Percentiles rank a stretch among this genome's conserved stretches.
These are phyloP conservation scores for Kregervanrija pseudodelftensis DNA, from an alignment of 805 yeast species.

Conservation along the genomic window DNA sequence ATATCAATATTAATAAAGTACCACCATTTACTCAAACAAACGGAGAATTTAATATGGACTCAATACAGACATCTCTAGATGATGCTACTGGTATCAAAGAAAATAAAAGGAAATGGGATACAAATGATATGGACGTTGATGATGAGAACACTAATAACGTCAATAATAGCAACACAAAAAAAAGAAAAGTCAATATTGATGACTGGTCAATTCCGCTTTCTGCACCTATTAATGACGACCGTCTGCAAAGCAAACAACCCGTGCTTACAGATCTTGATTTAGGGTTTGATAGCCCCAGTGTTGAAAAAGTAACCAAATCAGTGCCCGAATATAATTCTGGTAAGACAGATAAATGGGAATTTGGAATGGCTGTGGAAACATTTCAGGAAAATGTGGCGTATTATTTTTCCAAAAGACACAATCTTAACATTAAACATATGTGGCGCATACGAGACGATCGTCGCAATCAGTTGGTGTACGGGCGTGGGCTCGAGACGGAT, in stretches of 20 bases:
- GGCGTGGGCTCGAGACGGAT: no score
- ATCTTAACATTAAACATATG: no score
- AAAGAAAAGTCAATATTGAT: no score
- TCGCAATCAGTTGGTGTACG: no score
- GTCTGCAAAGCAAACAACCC: conserved; percentile 11
- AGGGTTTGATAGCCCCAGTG: conserved; percentile 8
- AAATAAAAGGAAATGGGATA: background rate
- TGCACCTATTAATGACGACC: conserved; percentile 14
- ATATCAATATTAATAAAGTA: conserved; percentile 11
- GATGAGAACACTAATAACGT: background rate
- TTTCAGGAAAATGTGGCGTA: no score
- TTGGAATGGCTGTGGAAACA: no score
- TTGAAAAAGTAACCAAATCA: conserved; percentile 1
- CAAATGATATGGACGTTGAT: background rate
- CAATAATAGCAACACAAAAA: background rate
- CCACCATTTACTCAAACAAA: conserved; percentile 26
- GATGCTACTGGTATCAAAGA: background rate
- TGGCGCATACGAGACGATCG: no score
- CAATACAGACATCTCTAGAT: conserved; percentile 15
- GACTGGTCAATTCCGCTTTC: conserved; percentile 15
- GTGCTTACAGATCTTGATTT: conserved; percentile 13
- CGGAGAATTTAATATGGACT: conserved; percentile 25
- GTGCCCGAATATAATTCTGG: background rate
- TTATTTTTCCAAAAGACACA: no score
- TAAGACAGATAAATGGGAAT: no score